A percentile compares a stretch with the other conserved stretches of the same genome.
Evolutionary conservation across 805 yeast genomes (phyloP).

Genomic region (Lachancea sp.): DNA sequence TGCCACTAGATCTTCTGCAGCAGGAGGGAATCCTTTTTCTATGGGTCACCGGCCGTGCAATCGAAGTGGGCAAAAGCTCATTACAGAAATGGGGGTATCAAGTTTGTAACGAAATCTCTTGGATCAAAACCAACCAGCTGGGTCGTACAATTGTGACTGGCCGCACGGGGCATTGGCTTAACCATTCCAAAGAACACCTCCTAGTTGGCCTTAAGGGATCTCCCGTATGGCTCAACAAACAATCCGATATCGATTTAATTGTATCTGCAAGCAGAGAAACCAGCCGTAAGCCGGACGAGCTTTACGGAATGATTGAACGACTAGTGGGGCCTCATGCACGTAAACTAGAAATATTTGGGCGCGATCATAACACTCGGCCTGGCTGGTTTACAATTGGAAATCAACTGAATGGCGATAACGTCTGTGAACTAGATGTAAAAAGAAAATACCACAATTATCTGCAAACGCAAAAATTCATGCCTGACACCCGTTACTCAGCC

Average conservation of each 20-base stretch:
- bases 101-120: slow-evolving; percentile 71
- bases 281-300: slow-evolving; percentile 85
- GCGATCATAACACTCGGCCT: slow-evolving; percentile 75
- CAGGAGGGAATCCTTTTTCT: slow-evolving; percentile 76
- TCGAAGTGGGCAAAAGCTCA: slow-evolving; percentile 79
- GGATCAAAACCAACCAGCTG: slow-evolving; percentile 88
- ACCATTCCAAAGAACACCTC: slow-evolving; percentile 89
- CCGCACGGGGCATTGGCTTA: slow-evolving; percentile 94
- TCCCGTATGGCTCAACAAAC: slow-evolving; percentile 61
- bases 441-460: slow-evolving; percentile 32
- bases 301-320: slow-evolving; percentile 79
- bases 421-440: slow-evolving; percentile 53
- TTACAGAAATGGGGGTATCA: slow-evolving; percentile 76
- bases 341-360: slow-evolving; percentile 84
- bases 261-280: slow-evolving; percentile 85
- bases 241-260: slow-evolving; percentile 67
- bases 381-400: slow-evolving; percentile 92
- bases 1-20: slow-evolving; percentile 65
- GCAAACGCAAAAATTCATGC: neutral
- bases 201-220: slow-evolving; percentile 80
- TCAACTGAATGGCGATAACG: slow-evolving; percentile 55
- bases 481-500: neutral
- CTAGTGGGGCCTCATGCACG: slow-evolving; percentile 71
- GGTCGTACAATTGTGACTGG: slow-evolving; percentile 90
- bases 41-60: slow-evolving; percentile 95